Evolutionary conservation across 2,329 filamentous ascomycete genomes (phyloP).

Genomic region (Polytolypa hystricis): DNA sequence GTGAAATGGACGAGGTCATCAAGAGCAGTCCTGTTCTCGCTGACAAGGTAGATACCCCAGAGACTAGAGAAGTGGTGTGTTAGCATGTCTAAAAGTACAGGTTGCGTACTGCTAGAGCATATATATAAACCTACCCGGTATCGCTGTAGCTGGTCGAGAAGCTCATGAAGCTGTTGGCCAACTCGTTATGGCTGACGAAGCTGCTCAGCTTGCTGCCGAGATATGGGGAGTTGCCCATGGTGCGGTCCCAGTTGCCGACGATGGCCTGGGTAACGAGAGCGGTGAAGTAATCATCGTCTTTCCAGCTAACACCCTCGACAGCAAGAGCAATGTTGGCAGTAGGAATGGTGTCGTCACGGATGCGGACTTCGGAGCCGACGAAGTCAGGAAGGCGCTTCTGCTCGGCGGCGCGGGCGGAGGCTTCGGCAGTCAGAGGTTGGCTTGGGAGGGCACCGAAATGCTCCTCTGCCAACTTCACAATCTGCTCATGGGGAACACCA

Average conservation of each 20-base stretch:
- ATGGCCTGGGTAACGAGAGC: constrained; percentile 96
- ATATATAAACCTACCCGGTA: constrained; percentile 65
- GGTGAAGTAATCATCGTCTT: constrained; percentile 97
- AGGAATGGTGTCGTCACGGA: constrained; percentile 91
- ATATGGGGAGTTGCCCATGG: constrained; percentile 94
- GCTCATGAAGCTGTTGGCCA: constrained; percentile 99
- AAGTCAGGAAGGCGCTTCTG: constrained; percentile 87
- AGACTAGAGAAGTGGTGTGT: constrained; percentile 48
- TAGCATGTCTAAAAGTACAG: not conserved
- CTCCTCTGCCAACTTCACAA: constrained; percentile 94
- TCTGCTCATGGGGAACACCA: constrained; percentile 83
- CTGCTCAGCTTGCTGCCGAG: constrained; percentile 96
- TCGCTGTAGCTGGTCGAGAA: constrained; percentile 99
- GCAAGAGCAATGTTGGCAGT: constrained; percentile 97
- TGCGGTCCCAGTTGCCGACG: constrained; percentile 98
- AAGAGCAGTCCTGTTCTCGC: constrained; percentile 73
- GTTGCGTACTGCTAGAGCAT: not conserved
- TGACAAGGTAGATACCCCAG: constrained; percentile 98
- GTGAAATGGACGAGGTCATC: constrained; percentile 98
- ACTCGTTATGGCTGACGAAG: constrained; percentile 84
- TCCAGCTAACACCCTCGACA: constrained; percentile 99
- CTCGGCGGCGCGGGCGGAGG: constrained; percentile 58
- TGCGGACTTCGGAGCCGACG: constrained; percentile 87
- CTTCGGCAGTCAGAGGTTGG: constrained; percentile 61
- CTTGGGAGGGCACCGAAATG: constrained; percentile 74